A percentile compares a stretch with the other conserved stretches of the same genome.
Evolutionary conservation across 805 yeast species (phyloP).

Genomic region (Danielozyma ontarioensis): DNA sequence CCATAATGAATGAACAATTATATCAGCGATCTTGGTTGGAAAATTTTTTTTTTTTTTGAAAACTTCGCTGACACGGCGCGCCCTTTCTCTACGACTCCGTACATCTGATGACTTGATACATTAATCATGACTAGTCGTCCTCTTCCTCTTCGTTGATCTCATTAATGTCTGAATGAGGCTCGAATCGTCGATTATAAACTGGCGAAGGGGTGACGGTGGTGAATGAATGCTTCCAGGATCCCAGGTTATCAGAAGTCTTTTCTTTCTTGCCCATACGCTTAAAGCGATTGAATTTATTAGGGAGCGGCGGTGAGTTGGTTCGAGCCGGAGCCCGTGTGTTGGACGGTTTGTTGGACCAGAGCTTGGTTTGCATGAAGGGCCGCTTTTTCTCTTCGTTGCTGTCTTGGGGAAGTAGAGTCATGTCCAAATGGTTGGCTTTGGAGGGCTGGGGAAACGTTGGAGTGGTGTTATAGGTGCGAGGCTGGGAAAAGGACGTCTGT

Average conservation of each 20-base stretch:
- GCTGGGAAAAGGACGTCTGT: conserved; percentile 9
- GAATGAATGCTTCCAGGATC: not conserved
- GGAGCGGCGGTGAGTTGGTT: conserved; percentile 23
- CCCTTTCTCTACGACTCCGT: no score
- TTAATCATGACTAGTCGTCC: no score
- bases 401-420: conserved; percentile 3
- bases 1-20: conserved; percentile 17
- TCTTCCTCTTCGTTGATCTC: conserved; percentile 12
- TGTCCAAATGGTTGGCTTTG: conserved; percentile 5
- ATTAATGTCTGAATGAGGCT: not conserved
- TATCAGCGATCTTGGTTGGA: not conserved
- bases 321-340: conserved; percentile 5
- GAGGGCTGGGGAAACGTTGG: conserved; percentile 6
- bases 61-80: no score
- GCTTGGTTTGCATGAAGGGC: conserved; percentile 1
- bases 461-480: no score
- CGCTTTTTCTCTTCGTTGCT: conserved; percentile 6
- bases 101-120: no score
- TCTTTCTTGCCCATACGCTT: conserved; percentile 9
- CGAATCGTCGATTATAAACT: not conserved
- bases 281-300: conserved; percentile 11
- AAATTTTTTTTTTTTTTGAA: conserved; percentile 2
- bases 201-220: not conserved
- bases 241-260: no score
- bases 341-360: conserved; percentile 1